Conservation (phyloP, 2,329 filamentous ascomycete genomes). For the Xylariaceae sp. region DNA sequence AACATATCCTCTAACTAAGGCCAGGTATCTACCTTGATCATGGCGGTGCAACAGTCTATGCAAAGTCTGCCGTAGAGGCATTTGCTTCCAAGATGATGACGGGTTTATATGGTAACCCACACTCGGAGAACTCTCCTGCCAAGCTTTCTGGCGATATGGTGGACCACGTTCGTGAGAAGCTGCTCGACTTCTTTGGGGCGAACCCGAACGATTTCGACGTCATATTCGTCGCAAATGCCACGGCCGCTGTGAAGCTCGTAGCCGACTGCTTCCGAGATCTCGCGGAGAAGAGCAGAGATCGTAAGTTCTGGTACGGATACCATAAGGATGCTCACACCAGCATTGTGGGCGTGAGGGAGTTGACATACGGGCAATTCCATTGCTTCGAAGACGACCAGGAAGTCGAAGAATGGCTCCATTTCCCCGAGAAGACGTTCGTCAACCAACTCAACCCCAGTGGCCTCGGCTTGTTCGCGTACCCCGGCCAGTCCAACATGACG, state of each 20-base stretch:
- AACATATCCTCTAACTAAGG: slow-evolving; percentile 10
- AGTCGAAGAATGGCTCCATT: slow-evolving; percentile 43
- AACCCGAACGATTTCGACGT: slow-evolving; percentile 56
- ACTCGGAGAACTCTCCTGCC: slow-evolving; percentile 59
- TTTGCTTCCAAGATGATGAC: slow-evolving; percentile 53
- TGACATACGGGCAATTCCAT: slow-evolving; percentile 48
- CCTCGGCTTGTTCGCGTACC: slow-evolving; percentile 56
- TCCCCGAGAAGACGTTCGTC: slow-evolving; percentile 24
- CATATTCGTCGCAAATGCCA: slow-evolving; percentile 88
- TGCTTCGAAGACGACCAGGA: slow-evolving; percentile 59
- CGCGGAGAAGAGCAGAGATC: slow-evolving; percentile 42
- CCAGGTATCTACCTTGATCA: slow-evolving; percentile 54
- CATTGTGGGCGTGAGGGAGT: slow-evolving; percentile 65
- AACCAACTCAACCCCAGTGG: slow-evolving; percentile 27
- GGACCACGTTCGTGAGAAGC: slow-evolving; percentile 50
- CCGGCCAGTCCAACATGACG: slow-evolving; percentile 67
- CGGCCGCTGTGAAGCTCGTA: slow-evolving; percentile 76
- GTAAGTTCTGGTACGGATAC: slow-evolving; percentile 55
- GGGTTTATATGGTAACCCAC: slow-evolving; percentile 64
- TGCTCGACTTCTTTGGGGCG: slow-evolving; percentile 56
- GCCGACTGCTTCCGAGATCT: slow-evolving; percentile 54
- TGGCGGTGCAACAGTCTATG: slow-evolving; percentile 54
- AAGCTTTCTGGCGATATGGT: slow-evolving; percentile 54
- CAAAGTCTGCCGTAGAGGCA: slow-evolving; percentile 52
- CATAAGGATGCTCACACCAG: slow-evolving; percentile 60